Evolutionary conservation across 345 rosid species (phyloP), one percentile per base, ranked within the genome.

Genomic region (Gossypium stocksii): DNA sequence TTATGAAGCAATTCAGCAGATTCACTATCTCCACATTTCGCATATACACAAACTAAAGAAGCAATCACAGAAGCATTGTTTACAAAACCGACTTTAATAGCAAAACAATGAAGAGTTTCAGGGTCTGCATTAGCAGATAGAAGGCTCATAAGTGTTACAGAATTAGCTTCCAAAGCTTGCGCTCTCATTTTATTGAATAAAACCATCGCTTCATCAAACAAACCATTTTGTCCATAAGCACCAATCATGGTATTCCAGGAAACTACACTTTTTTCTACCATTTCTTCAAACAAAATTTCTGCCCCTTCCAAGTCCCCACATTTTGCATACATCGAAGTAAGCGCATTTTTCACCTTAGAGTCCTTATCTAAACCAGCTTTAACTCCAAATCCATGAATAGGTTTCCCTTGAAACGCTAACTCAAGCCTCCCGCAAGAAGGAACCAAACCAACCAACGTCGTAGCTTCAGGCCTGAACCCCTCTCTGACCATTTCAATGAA

Each of bases 181-280:
- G 74, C 83, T 9, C 77, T 59, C 95, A 90, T 91, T 70, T 71
- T 64, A 70, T 73, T 88, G 72, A 93, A 89, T 76, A 85, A 79
- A 65, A 80, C 10, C 70, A 88, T 77, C 38, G 89, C 90, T n/a
- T 86, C 76, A 23, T 82, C 80, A 49, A 76, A 80, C 4, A 85
- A 78, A 72, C 98, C 88, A 68, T 86, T 84, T 66, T 85, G 84
- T 74, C 87, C 86, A 68, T 85, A 93, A 0, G 89, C 91, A 72
- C 93, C 85, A 51, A 93, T 83, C 91, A 91, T 86, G 15, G 91
- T 89, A 69, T 91, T 93, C 98, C 97, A 93, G 25, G 98, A 88
- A 80, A 87, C 91, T 17, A 82, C 83, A 72, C 70, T 80, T 76
- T 76, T 89, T 46, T 87, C 91, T 25, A 27, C 73, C 85, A 86